Evolutionary conservation across 208 protist genomes (phyloP).

Genomic region (Wallacemonas sp.): DNA sequence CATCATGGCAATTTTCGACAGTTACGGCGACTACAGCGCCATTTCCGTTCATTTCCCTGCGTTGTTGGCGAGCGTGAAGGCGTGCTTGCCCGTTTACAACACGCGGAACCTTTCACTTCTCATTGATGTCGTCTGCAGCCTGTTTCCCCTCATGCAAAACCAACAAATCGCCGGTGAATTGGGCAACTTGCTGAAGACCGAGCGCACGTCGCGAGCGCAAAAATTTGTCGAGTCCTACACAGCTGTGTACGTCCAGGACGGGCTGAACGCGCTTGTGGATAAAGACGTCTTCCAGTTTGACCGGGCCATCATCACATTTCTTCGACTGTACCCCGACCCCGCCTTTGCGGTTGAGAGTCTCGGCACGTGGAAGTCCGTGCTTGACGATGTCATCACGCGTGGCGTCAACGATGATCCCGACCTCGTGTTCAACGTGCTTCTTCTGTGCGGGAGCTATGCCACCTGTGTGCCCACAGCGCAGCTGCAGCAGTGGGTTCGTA

Average conservation of each 20-base stretch:
- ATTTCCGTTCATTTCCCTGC: conserved; percentile 24
- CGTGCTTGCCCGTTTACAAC: conserved; percentile 75
- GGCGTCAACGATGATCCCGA: conserved; percentile 61
- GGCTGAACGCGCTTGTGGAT: conserved; percentile 65
- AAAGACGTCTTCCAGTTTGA: conserved; percentile 88
- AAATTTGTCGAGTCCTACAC: conserved; percentile 76
- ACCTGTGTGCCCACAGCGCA: conserved; percentile 40
- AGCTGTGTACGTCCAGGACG: conserved; percentile 47
- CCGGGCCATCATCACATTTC: conserved; percentile 52
- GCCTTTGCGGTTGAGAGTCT: conserved; percentile 44
- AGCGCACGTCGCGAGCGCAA: conserved; percentile 36
- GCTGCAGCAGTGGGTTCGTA: conserved; percentile 44
- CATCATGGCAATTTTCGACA: conserved; percentile 39
- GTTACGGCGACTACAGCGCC: conserved; percentile 27
- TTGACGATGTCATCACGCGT: conserved; percentile 57
- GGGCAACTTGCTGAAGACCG: conserved; percentile 36
- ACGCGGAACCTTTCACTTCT: conserved; percentile 71
- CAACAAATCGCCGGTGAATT: conserved; percentile 32
- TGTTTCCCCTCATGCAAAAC: conserved; percentile 27
- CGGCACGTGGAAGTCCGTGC: conserved; percentile 48
- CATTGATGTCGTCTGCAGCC: conserved; percentile 46
- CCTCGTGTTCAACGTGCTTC: conserved; percentile 54
- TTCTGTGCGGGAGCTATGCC: conserved; percentile 59
- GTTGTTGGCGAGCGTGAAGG: conserved; percentile 39
- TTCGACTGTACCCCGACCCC: conserved; percentile 44